A percentile compares a stretch with the other conserved stretches of the same genome.
Evolutionary conservation across 1,284 basidiomycete species (phyloP).

Genomic region (Sporisorium sorghi): DNA sequence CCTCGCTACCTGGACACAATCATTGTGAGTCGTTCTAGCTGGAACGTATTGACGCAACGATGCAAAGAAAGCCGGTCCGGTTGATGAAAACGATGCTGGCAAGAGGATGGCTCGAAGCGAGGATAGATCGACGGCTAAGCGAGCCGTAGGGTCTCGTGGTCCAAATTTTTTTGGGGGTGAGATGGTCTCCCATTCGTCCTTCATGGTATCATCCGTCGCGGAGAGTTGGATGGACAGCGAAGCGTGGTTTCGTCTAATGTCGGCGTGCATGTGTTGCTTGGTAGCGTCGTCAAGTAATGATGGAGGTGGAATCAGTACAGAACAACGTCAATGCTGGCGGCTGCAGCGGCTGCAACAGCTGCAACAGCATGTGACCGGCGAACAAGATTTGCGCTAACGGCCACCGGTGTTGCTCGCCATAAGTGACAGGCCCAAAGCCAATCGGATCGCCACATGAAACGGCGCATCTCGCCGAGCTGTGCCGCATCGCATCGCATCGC

Average conservation of each 20-base stretch:
- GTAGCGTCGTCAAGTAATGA: not conserved
- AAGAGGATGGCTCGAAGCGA: conserved; percentile 1
- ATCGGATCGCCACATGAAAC: not conserved
- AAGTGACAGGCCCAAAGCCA: not conserved
- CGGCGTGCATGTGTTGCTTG: not conserved
- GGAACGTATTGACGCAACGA: no score
- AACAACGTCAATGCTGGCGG: not conserved
- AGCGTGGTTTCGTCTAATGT: not conserved
- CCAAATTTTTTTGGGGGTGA: not conserved
- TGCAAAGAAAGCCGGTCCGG: conserved; percentile 7
- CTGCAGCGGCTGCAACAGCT: not conserved
- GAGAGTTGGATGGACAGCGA: no score
- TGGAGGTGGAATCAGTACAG: not conserved
- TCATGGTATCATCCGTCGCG: no score
- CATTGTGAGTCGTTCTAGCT: not conserved
- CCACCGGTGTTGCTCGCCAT: not conserved
- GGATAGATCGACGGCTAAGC: not conserved
- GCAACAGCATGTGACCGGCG: not conserved
- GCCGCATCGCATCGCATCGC: no score
- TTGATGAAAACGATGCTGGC: not conserved
- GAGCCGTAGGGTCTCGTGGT: conserved; percentile 12
- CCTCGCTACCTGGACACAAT: not conserved
- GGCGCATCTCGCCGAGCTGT: no score
- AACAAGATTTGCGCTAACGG: not conserved
- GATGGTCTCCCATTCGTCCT: not conserved